Base-by-base conservation (phyloP, 2,329 filamentous ascomycete genomes). In the Paraphaeosphaeria minitans region DNA sequence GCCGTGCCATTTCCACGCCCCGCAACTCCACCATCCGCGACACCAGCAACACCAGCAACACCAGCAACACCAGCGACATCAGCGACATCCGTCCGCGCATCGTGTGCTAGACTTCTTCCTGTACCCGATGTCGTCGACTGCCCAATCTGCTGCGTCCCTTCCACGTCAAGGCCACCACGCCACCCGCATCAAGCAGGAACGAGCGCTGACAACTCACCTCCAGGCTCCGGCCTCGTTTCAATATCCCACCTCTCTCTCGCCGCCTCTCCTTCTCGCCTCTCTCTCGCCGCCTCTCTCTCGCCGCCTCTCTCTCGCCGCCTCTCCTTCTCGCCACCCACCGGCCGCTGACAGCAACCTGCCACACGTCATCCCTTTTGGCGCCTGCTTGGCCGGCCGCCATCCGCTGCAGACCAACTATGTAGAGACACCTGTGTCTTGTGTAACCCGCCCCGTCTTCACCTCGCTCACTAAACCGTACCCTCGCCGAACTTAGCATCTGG, bases 381-480 rank as follows among this genome's bases (percentile, higher is more conserved):
- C 60, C 53, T 66, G 53, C 62, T 65, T 65, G 67, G 49, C 63
- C 59, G 29, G 55, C 56, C 48, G 24, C 55, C 58, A 60, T 63
- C 58, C 47, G 60, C 54, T 59, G 54, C 55, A 59, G 55, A 62
- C 69, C 69, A 73, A 73, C 71, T 58, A 66, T 61, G 67, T 68
- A 61, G 53, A 69, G 68, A 69, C 73, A 75, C 68, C 65, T 73
- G 71, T 75, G 67, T 66, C 65, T 57, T 49, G 70, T 73, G 69
- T 69, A 72, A 74, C 69, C 57, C 65, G 61, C 66, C 65, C 66
- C 59, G 52, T 58, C 63, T 62, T 63, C 58, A 63, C 54, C 55
- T 56, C 51, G 37, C 27, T 57, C 55, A 53, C 55, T 55, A 54
- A 61, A 63, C 52, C 62, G 60, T 63, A 64, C 59, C 58, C 56